Base-by-base conservation (phyloP, 2,329 filamentous ascomycete genomes). In the Claviceps pazoutovae region DNA sequence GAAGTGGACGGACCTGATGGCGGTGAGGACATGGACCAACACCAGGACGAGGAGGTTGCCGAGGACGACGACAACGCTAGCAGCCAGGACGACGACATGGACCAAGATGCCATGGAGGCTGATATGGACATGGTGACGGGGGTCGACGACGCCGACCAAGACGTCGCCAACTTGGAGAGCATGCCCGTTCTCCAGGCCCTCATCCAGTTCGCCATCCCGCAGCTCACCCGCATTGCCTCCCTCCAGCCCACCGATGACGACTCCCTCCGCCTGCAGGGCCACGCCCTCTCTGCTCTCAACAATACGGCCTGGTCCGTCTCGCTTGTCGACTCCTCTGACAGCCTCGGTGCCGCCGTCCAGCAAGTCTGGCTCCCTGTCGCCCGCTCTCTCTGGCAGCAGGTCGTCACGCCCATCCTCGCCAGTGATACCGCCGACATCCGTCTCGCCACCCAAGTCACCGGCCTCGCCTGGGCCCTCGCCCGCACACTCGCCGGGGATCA, bases 281-380 rank as follows among this genome's bases (percentile, higher is more conserved):
- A 75, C 56, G 76, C 81, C 17, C 66, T 85, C 23, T 75, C 78
- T 2, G 74, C 79, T 16, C 71, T 86, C 53, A 83, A 79, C 69
- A 85, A 85, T 64, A 76, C 84, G 50, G 72, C 81, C 50, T 85
- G 82, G 80, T 82, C 80, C 11, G 69, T 83, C 42, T 80, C 78
- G 8, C 75, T 75, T 58, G 68, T 82, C 57, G 79, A 82, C 63
- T 80, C 81, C 59, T 68, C 72, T 23, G 72, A 76, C 36, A 66
- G 68, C n/a, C 70, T 72, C 49, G 79, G 79, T 60, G 65, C 70
- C 4, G 67, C 69, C 52, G 70, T 84, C 51, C 70, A 71, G 50
- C 66, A 65, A 47, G 71, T 71, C 4, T 85, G 82, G 82, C 62
- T 64, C 1, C 74, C 76, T 0, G 63, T 71, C 5, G 75, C 75